phyloP scores from a whole-genome alignment of 192 early-diverging fungal genomes.

The Mortierella hygrophila region DNA sequence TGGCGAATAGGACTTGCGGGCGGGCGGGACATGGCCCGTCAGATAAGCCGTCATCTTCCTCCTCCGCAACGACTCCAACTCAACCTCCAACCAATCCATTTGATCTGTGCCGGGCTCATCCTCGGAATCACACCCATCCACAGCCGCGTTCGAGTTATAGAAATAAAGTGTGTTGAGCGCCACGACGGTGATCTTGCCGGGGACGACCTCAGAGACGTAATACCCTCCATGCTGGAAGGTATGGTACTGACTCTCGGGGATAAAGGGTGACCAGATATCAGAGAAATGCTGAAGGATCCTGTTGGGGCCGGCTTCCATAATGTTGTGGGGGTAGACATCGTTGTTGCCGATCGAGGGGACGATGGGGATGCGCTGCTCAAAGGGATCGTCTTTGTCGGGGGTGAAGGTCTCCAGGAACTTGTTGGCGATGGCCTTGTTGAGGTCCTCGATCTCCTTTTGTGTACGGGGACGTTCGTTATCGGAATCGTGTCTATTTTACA shows the following conservation, averaged over 20 bases:
- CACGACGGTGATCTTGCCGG: constrained; percentile 65
- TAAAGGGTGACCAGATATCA: constrained; percentile 68
- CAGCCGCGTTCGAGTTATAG: constrained; percentile 75
- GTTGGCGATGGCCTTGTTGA: constrained; percentile 63
- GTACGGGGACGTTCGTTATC: constrained; percentile 74
- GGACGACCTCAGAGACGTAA: constrained; percentile 69
- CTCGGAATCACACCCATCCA: constrained; percentile 68
- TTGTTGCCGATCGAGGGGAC: constrained; percentile 74
- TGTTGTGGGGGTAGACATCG: constrained; percentile 80
- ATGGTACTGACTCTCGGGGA: constrained; percentile 70
- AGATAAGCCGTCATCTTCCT: constrained; percentile 67
- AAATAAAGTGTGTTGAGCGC: constrained; percentile 84
- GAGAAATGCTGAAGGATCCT: constrained; percentile 62
- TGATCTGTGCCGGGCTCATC: constrained; percentile 74
- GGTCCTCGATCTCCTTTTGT: constrained; percentile 69
- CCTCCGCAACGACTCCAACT: constrained; percentile 62
- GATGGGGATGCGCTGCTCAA: constrained; percentile 59
- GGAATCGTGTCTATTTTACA: constrained; percentile 71
- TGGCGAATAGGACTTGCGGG: constrained; percentile 55
- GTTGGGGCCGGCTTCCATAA: constrained; percentile 65
- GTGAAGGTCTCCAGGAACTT: constrained; percentile 64
- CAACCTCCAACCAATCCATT: constrained; percentile 76
- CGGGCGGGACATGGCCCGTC: constrained; percentile 77
- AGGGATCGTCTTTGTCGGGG: constrained; percentile 30
- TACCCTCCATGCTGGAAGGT: constrained; percentile 79